phyloP scores from a whole-genome alignment of 2,329 filamentous ascomycete species.

The Ceratocystis papillata region DNA sequence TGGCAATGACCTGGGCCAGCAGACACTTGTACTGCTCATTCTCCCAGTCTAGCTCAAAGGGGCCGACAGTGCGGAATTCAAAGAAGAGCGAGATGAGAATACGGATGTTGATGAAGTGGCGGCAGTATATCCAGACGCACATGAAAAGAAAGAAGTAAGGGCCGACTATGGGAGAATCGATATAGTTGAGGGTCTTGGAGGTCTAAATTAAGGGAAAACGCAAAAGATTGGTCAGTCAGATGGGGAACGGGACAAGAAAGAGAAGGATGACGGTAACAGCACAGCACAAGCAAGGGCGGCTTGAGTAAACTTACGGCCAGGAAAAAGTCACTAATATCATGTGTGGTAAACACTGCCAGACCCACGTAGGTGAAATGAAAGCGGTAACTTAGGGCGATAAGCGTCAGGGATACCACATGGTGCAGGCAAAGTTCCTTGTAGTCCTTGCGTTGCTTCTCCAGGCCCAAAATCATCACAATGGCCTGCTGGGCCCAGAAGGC shows the following conservation, averaged over 20 bases:
- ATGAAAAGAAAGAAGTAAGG: slow-evolving; percentile 82
- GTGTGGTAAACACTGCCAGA: slow-evolving; percentile 83
- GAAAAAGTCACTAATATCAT: slow-evolving; percentile 94
- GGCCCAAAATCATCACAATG: slow-evolving; percentile 71
- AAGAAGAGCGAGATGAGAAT: slow-evolving; percentile 67
- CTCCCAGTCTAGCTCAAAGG: slow-evolving; percentile 66
- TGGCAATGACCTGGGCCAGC: slow-evolving; percentile 57
- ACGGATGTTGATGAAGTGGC: slow-evolving; percentile 71
- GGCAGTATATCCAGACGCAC: slow-evolving; percentile 74
- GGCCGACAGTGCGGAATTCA: slow-evolving; percentile 62
- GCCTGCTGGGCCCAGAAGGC: slow-evolving; percentile 94
- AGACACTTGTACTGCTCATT: slow-evolving; percentile 66
- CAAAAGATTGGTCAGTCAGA: slow-evolving; percentile 17
- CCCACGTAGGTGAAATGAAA: slow-evolving; percentile 98
- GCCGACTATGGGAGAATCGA: slow-evolving; percentile 65
- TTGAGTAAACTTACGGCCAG: slow-evolving; percentile 55
- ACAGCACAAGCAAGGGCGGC: no score
- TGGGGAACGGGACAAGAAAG: neutral
- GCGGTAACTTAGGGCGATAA: slow-evolving; percentile 80
- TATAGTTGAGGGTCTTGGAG: slow-evolving; percentile 84
- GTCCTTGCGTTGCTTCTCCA: slow-evolving; percentile 91
- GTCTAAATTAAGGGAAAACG: slow-evolving; percentile 42
- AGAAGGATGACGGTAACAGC: neutral
- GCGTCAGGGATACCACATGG: slow-evolving; percentile 74
- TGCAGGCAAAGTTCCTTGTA: slow-evolving; percentile 88